Evolutionary conservation across 2,329 filamentous ascomycete species (phyloP), one percentile per base, ranked within the genome.

Genomic region (Pseudogymnoascus sp.): DNA sequence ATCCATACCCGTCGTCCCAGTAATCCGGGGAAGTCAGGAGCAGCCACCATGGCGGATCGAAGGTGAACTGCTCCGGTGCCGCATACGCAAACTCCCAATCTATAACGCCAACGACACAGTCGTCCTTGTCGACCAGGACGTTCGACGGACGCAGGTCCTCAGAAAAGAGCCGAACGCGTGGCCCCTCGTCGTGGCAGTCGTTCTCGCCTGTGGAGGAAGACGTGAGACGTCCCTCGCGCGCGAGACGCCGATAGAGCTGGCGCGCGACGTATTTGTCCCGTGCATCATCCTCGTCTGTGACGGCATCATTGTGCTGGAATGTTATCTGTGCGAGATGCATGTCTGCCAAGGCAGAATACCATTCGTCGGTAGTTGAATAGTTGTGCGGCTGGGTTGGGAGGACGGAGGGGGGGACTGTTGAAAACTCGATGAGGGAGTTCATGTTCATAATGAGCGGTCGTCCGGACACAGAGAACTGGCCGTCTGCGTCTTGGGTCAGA

Each of bases 261-360:
- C 76, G 76, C 4, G 76, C 73, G 2, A 78, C 71, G 61, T 78
- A 78, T 63, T 80, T 79, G 25, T 74, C 75, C 3, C 75, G 70
- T 59, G 73, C 76, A 63, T 80, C 77, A 12, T 76, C 74, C 23
- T 72, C 75, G 1, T 71, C 69, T 0, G 64, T 62, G 2, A 78
- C 68, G 0, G 73, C 66, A 42, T 77, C 73, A 64, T 79, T 78
- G 59, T 73, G 74, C 66, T 80, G 76, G 62, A 77, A 77, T 8
- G 71, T 16, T 2, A 79, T 69, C 14, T 76, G 74, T 23, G 65
- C 63, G 25, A 65, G 40, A 14, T 64, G 62, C 60, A 66, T 67
- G 37, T 70, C 62, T 35, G 67, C 69, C 21, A 70, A 28, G 6
- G 53, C 38, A 3, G 62, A 35, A 16, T 68, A 66, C 38, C 62